Conservation (phyloP, 805 yeast species). For the baker's yeast (Saccharomyces cerevisiae) region DNA sequence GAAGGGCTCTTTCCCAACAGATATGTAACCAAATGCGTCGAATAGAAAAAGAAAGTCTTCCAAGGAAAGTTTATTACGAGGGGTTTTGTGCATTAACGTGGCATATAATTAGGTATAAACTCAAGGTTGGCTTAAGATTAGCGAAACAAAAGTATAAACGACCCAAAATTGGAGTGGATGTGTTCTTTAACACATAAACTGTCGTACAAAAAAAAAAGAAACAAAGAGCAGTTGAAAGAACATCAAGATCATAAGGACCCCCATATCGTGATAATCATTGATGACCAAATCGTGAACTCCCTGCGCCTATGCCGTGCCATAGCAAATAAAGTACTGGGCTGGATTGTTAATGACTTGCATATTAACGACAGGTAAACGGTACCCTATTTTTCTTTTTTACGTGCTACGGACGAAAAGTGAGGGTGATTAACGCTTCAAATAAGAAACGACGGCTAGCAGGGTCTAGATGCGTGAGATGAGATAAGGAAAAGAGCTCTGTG, state of each 20-base stretch:
- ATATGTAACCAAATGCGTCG: neutral
- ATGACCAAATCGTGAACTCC: neutral
- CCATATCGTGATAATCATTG: neutral
- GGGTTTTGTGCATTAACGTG: neutral
- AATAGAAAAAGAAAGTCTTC: conserved; percentile 1
- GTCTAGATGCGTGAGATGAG: neutral
- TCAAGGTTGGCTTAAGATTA: neutral
- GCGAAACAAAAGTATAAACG: neutral
- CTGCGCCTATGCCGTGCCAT: neutral
- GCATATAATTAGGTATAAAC: neutral
- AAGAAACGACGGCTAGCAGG: neutral
- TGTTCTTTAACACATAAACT: neutral
- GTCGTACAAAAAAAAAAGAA: neutral
- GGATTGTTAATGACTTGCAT: neutral
- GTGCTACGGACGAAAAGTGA: neutral
- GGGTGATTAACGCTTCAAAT: neutral
- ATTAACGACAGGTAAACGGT: neutral
- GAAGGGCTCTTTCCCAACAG: neutral
- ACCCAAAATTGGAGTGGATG: neutral
- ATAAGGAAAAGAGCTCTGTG: neutral
- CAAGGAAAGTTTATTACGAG: neutral
- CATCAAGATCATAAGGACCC: neutral
- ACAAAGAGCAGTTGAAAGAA: neutral
- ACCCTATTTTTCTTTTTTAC: neutral
- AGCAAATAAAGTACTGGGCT: neutral